These are phyloP conservation scores for Edaphochlamys debaryana DNA, from an alignment of 139 green algal genomes.

Conservation along the genomic window DNA sequence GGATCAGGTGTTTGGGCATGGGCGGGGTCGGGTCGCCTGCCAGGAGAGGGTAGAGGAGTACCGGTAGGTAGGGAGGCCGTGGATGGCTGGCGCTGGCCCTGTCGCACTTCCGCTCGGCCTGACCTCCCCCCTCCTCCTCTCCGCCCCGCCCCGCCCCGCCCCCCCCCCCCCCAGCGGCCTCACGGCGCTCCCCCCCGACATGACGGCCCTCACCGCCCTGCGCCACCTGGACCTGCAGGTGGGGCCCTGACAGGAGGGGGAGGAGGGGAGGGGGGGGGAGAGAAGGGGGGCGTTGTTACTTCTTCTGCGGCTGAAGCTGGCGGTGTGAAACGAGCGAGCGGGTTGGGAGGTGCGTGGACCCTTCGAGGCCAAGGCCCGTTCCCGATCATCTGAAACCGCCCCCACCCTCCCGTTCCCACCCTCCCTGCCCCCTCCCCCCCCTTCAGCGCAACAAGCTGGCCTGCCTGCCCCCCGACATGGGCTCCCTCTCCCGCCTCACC, in stretches of 20 bases:
- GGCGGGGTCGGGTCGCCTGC: too few relatives aligned
- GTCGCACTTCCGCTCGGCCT: too few relatives aligned
- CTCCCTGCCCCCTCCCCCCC: neutral
- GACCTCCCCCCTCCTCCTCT: neutral
- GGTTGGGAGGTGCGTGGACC: too few relatives aligned
- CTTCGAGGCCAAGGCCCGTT: too few relatives aligned
- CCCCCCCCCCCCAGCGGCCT: conserved; percentile 7
- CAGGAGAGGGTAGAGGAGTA: too few relatives aligned
- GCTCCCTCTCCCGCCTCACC: neutral
- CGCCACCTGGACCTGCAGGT: conserved; percentile 30
- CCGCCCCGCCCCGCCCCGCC: neutral
- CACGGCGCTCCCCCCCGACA: conserved; percentile 12
- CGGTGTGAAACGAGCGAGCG: too few relatives aligned
- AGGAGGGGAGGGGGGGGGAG: neutral
- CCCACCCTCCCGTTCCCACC: neutral
- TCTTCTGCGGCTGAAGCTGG: too few relatives aligned
- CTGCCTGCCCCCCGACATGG: conserved; percentile 15
- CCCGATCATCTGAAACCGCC: neutral
- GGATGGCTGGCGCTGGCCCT: too few relatives aligned
- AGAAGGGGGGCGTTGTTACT: neutral
- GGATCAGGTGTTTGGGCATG: too few relatives aligned
- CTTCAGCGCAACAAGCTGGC: conserved; percentile 19
- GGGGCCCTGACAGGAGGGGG: neutral
- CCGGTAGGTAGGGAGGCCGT: too few relatives aligned
- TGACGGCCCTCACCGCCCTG: conserved; percentile 15